Evolutionary conservation across 768 basidiomycete species (phyloP), one percentile per base, ranked within the genome.

Genomic region (Scleroderma bovista): DNA sequence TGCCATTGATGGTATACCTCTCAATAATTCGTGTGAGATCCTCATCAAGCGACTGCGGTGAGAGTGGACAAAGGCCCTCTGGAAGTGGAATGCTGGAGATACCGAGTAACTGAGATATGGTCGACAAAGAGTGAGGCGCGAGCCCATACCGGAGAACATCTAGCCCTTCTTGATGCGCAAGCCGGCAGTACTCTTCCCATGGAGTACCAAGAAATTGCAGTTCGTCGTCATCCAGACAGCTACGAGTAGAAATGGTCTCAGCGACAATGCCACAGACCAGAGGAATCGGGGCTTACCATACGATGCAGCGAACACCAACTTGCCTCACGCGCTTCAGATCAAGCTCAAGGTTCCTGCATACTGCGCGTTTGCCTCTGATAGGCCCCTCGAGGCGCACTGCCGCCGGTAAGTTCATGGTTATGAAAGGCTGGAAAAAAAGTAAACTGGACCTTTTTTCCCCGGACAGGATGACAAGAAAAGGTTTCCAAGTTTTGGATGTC

Each of bases 381-480:
- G 88, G 85, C 3, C 89, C 89, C 45, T 74, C 73, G 22, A 89
- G 69, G 48, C 89, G 80, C 16, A 89, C 86, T 88, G 42, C 15
- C 29, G 44, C 11, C 26, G 13, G 34, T 32, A 50, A 38, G 20
- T 45, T 38, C 2, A 44, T 37, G 22, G 20, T 37, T 33, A 16
- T 23, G 6, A 16, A 43, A 36, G 19, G 16, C 34, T 2, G 24
- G 8, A 47, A 15, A 8, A 2, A 39, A 26, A n/a, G 46, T 44
- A 47, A 34, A 23, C 51, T 66, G 10, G 26, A 84, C 86, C 84
- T 76, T 96, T 93, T 69, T 98, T 98, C 4, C 94, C 94, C 2
- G 94, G 94, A 70, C 95, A 97, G 6, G 89, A 93, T 6, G 88
- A 92, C 29, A 97, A 67, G 45, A 86, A 77, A 19, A 98, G 69